Evolutionary conservation across 495 filamentous ascomycete species (phyloP), one percentile per base, ranked within the genome.

Genomic region (Podospora pseudocomata): DNA sequence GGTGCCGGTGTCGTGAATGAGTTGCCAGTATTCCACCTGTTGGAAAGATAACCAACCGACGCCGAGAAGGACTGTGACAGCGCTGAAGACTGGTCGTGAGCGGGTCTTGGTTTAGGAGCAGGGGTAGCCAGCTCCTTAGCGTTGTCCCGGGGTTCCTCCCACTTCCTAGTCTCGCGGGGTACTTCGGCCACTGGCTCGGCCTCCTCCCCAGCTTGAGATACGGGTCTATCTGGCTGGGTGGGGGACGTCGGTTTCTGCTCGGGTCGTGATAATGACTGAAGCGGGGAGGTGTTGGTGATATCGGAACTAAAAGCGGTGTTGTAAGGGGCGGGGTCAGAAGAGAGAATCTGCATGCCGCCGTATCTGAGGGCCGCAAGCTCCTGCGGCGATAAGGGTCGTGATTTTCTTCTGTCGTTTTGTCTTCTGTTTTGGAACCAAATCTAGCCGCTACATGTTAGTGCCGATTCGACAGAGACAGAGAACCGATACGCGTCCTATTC

Each of bases 381-480:
- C 73, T 96, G 88, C 26, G 91, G 89, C 32, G 92, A 85, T 20
- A 97, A 83, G 28, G 95, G 95, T 68, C 92, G 90, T 65, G 93
- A 91, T 82, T 94, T 96, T 66, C 96, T 87, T 65, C 96, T 88
- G 73, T 93, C 90, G 79, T 93, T 96, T 76, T 99, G 96, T 68
- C 96, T 87, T 76, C 94, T 89, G 73, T 99, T 99, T 76, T 98
- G 96, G 79, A 99, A 99, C 96, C 96, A 99, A 72, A 99, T 97
- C 95, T 99, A 76, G 26, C 5, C 7, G 34, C 19, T 39, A 61
- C 13, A 49, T 49, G 59, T 65, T 30, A 64, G 71, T 63, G 60
- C 20, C 64, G 30, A 63, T 7, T 63, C 26, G 55, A 18, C 23
- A 58, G n/a, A 49, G 39, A 19, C 20, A 65, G 23, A 20, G 9